A percentile compares a stretch with the other conserved stretches of the same genome.
These are phyloP conservation scores for Albatrellus ellisii DNA, from an alignment of 768 basidiomycete genomes.

Conservation along the genomic window DNA sequence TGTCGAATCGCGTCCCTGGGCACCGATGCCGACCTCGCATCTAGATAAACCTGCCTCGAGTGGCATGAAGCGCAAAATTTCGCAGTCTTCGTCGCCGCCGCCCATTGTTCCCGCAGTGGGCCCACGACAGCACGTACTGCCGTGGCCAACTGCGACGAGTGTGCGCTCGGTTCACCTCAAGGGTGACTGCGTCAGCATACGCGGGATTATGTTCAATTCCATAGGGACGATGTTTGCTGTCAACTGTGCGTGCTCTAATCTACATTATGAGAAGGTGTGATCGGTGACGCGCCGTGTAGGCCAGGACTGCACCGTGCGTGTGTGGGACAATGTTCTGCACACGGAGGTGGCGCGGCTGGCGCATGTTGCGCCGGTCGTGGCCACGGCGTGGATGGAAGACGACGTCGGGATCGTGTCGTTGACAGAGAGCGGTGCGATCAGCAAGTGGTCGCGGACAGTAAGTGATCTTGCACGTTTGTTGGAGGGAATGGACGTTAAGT, in stretches of 20 bases:
- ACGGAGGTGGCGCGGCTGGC: slow-evolving; percentile 43
- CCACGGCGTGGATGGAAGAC: slow-evolving; percentile 39
- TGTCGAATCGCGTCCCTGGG: neutral
- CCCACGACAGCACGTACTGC: slow-evolving; percentile 19
- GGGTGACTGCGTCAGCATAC: slow-evolving; percentile 35
- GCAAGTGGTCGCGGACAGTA: slow-evolving; percentile 48
- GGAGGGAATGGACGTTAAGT: neutral
- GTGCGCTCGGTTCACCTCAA: slow-evolving; percentile 26
- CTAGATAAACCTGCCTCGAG: too few species aligned
- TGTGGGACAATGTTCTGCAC: slow-evolving; percentile 38
- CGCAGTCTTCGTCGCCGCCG: too few species aligned
- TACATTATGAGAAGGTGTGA: neutral
- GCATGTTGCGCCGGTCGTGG: slow-evolving; percentile 35
- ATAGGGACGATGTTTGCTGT: slow-evolving; percentile 46
- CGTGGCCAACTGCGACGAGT: slow-evolving; percentile 37
- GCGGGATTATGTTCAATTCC: slow-evolving; percentile 34
- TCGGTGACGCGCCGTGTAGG: slow-evolving; percentile 22
- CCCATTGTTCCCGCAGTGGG: slow-evolving; percentile 4
- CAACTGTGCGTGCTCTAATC: slow-evolving; percentile 30
- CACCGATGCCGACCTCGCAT: too few species aligned
- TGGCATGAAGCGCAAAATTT: slow-evolving; percentile 11
- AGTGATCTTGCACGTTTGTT: slow-evolving; percentile 15
- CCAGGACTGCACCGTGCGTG: slow-evolving; percentile 40
- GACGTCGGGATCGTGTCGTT: slow-evolving; percentile 11
- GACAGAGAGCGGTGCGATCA: slow-evolving; percentile 39